Conservation (phyloP, 192 early-diverging fungal genomes). For the Linnemannia schmuckeri region DNA sequence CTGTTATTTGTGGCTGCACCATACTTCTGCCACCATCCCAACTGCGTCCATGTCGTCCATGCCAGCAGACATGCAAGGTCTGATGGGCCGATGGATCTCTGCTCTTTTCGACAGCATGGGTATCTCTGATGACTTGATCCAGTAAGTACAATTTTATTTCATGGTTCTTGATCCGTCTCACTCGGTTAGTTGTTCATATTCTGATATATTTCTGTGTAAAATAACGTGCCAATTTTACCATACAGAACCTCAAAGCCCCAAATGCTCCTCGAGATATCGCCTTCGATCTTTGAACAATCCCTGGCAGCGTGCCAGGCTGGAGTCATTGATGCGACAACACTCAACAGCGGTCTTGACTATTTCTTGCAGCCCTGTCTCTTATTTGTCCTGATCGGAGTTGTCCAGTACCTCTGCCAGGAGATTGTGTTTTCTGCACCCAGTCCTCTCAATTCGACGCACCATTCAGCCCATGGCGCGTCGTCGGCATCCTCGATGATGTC, state of each 20-base stretch:
- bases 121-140: conserved; percentile 54
- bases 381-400: conserved; percentile 49
- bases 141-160: conserved; percentile 18
- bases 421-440: conserved; percentile 38
- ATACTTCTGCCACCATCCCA: conserved; percentile 48
- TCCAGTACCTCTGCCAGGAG: conserved; percentile 50
- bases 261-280: conserved; percentile 50
- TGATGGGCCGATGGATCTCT: conserved; percentile 50
- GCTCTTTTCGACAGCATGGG: conserved; percentile 55
- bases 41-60: conserved; percentile 30
- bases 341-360: conserved; percentile 48
- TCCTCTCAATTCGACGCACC: not conserved
- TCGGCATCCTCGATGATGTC: conserved; percentile 20
- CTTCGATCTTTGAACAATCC: conserved; percentile 50
- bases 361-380: conserved; percentile 49
- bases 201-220: not conserved
- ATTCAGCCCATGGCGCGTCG: not conserved
- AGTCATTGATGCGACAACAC: conserved; percentile 40
- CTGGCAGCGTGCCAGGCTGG: conserved; percentile 54
- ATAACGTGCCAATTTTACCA: not conserved
- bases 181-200: not conserved
- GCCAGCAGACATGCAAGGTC: conserved; percentile 36
- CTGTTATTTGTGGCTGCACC: conserved; percentile 47
- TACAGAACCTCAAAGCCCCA: conserved; percentile 49
- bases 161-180: not conserved